These are phyloP conservation scores for Jaltomata sinuosa DNA, from an alignment of 257 asterid genomes.

Conservation along the genomic window DNA sequence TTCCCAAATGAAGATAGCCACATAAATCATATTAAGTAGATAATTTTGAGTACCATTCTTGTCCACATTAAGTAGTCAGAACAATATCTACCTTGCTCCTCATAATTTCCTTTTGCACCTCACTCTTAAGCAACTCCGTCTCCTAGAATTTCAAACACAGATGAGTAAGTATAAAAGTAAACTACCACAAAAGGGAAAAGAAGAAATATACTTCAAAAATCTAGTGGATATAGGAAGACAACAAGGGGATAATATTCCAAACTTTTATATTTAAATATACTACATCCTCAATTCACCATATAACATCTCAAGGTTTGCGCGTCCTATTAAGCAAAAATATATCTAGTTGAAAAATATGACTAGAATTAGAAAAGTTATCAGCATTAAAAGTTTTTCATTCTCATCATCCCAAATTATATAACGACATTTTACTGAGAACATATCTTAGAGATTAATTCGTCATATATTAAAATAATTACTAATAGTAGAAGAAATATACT, in stretches of 20 bases:
- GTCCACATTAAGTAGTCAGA: not conserved
- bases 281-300: not conserved
- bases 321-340: not conserved
- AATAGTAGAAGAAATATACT: not conserved
- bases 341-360: not conserved
- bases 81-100: conserved; percentile 26
- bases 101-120: conserved; percentile 25
- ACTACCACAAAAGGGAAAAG: not conserved
- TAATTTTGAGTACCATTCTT: not conserved
- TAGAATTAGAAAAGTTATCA: not conserved
- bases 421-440: not conserved
- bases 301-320: not conserved
- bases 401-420: not conserved
- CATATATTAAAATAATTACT: not conserved
- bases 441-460: not conserved
- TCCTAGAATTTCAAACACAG: conserved; percentile 21
- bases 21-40: not conserved
- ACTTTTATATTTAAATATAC: not conserved
- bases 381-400: not conserved
- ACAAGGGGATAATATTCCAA: not conserved
- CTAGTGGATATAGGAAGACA: not conserved
- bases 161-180: not conserved
- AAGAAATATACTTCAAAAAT: not conserved
- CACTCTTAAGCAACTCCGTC: conserved; percentile 35
- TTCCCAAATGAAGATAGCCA: not conserved